These are phyloP conservation scores for Verticillium alfalfae DNA, from an alignment of 2,329 filamentous ascomycete species.

Conservation along the genomic window DNA sequence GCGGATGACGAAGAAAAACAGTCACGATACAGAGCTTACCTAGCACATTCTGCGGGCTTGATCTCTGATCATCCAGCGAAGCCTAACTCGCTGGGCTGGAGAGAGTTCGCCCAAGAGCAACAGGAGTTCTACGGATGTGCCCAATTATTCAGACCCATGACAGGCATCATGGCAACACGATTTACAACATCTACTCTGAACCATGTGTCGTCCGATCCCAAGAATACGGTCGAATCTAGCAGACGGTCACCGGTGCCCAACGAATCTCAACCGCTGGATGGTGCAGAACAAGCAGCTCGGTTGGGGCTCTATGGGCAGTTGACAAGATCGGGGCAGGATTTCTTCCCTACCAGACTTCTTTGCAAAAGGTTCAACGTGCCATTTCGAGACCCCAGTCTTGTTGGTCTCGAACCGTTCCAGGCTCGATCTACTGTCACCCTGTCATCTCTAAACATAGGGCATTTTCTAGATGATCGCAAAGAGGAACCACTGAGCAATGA, in stretches of 20 bases:
- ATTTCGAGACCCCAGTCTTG: conserved; percentile 63
- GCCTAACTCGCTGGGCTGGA: conserved; percentile 39
- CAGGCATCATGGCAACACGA: conserved; percentile 84
- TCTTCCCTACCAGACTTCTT: conserved; percentile 76
- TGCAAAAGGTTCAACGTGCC: conserved; percentile 94
- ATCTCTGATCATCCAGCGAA: conserved; percentile 48
- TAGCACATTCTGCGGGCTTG: conserved; percentile 69
- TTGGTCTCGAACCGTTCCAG: conserved; percentile 31
- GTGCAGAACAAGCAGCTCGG: conserved; percentile 79
- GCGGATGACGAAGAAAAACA: conserved; percentile 75
- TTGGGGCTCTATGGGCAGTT: conserved; percentile 90
- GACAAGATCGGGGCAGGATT: conserved; percentile 67
- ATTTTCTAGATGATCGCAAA: too few relatives aligned
- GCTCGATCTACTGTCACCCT: too few relatives aligned
- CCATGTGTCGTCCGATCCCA: neutral
- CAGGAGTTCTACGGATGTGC: conserved; percentile 64
- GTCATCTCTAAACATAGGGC: too few relatives aligned
- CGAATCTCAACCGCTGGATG: conserved; percentile 62
- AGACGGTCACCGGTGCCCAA: conserved; percentile 20
- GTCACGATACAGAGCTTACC: conserved; percentile 72
- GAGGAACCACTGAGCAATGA: too few relatives aligned
- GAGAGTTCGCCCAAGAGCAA: conserved; percentile 78
- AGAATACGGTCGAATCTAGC: conserved; percentile 4
- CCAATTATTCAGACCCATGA: conserved; percentile 82
- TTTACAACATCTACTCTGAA: conserved; percentile 61